phyloP scores from a whole-genome alignment of 306 rosid species.

The Trichosanthes truncata region DNA sequence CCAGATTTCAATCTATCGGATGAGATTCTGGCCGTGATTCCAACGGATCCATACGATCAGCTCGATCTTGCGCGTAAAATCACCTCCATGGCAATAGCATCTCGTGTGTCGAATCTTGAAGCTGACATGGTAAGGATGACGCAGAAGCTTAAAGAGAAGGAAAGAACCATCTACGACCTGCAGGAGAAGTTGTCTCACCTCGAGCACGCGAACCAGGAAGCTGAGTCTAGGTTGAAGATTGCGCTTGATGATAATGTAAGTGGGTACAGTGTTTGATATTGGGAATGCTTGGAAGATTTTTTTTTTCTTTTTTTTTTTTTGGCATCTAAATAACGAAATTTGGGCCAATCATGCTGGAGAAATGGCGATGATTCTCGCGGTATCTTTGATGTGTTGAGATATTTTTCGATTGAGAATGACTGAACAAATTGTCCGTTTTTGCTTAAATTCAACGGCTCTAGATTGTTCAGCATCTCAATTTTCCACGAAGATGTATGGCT shows the following conservation, averaged over 20 bases:
- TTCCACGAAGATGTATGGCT: not conserved
- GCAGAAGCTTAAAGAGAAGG: constrained; percentile 52
- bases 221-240: constrained; percentile 38
- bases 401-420: not conserved
- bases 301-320: not conserved
- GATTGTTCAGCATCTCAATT: not conserved
- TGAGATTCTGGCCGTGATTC: constrained; percentile 60
- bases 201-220: constrained; percentile 38
- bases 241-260: constrained; percentile 61
- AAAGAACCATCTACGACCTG: constrained; percentile 37
- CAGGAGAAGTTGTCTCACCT: constrained; percentile 40
- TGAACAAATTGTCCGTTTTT: not conserved
- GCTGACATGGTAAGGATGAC: constrained; percentile 46
- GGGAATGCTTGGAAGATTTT: not conserved
- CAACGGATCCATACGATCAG: constrained; percentile 80
- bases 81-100: constrained; percentile 88
- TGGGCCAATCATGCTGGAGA: not conserved
- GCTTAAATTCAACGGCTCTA: not conserved
- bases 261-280: not conserved
- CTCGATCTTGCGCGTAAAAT: constrained; percentile 94
- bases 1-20: constrained; percentile 55
- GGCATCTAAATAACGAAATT: not conserved
- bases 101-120: constrained; percentile 71
- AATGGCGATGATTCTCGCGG: not conserved
- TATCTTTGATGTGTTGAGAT: not conserved